phyloP scores from a whole-genome alignment of 1,139 yeast species.

The Candida dubliniensis region DNA sequence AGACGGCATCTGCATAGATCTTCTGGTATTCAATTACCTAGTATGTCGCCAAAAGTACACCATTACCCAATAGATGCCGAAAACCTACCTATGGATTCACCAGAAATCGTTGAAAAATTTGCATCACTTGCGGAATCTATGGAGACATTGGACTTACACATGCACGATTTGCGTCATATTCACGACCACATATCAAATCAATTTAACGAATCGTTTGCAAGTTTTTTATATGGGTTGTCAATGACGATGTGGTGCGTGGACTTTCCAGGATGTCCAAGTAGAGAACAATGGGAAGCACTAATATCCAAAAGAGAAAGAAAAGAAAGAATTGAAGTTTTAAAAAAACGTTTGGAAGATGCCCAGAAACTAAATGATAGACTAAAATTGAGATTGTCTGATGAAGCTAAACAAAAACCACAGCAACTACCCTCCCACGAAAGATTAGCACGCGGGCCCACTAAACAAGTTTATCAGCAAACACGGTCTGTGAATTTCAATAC shows the following conservation, averaged over 20 bases:
- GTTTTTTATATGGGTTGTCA: conserved; percentile 60
- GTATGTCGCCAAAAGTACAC: conserved; percentile 40
- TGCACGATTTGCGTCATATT: conserved; percentile 45
- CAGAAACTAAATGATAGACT: conserved; percentile 28
- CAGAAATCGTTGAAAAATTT: conserved; percentile 31
- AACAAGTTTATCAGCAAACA: background rate
- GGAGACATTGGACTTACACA: conserved; percentile 48
- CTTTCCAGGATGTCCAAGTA: conserved; percentile 46
- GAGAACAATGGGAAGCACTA: conserved; percentile 35
- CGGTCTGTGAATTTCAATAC: conserved; percentile 2
- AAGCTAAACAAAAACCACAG: conserved; percentile 4
- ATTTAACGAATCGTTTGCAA: conserved; percentile 63
- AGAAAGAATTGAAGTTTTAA: conserved; percentile 24
- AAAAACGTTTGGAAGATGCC: conserved; percentile 22
- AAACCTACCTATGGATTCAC: conserved; percentile 38
- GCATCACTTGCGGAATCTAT: conserved; percentile 52
- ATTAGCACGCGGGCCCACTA: background rate
- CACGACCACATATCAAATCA: conserved; percentile 51
- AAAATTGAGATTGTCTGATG: conserved; percentile 21
- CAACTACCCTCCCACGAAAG: background rate
- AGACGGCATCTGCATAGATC: conserved; percentile 39
- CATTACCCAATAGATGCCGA: conserved; percentile 46
- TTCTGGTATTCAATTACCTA: conserved; percentile 39
- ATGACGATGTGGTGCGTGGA: conserved; percentile 70
- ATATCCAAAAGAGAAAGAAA: conserved; percentile 28